Evolutionary conservation across 495 filamentous ascomycete genomes (phyloP).

Genomic region (Penicillium odoratum): DNA sequence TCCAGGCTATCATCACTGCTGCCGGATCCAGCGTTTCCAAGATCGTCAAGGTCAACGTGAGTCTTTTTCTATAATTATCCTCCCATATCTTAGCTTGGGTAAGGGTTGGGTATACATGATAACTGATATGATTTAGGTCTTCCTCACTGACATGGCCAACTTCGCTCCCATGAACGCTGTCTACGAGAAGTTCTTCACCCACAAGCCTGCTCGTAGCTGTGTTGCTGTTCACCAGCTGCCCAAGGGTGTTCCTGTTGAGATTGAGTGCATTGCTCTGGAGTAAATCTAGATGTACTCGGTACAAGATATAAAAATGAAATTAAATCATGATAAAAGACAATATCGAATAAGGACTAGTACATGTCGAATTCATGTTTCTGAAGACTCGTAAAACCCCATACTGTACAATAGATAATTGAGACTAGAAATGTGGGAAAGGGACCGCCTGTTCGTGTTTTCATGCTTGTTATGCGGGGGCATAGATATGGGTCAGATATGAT

Average conservation of each 20-base stretch:
- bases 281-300: slow-evolving; percentile 20
- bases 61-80: slow-evolving; percentile 10
- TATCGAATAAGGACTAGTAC: too few relatives aligned
- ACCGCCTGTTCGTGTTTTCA: too few relatives aligned
- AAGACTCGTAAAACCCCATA: too few relatives aligned
- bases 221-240: slow-evolving; percentile 88
- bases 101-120: too few relatives aligned
- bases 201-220: slow-evolving; percentile 91
- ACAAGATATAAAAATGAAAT: slow-evolving; percentile 1
- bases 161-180: slow-evolving; percentile 85
- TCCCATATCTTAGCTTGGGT: too few relatives aligned
- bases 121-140: slow-evolving; percentile 50
- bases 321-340: neutral
- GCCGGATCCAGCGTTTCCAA: slow-evolving; percentile 73
- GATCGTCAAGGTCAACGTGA: slow-evolving; percentile 72
- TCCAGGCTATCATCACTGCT: slow-evolving; percentile 72
- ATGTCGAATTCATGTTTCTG: too few relatives aligned
- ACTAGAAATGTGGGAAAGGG: too few relatives aligned
- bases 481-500: too few relatives aligned
- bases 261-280: slow-evolving; percentile 77
- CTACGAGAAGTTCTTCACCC: slow-evolving; percentile 83
- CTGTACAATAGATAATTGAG: too few relatives aligned
- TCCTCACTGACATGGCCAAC: slow-evolving; percentile 81
- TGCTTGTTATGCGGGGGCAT: too few relatives aligned
- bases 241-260: slow-evolving; percentile 88